Conservation (phyloP, 805 yeast genomes). For the Candida glaebosa region DNA sequence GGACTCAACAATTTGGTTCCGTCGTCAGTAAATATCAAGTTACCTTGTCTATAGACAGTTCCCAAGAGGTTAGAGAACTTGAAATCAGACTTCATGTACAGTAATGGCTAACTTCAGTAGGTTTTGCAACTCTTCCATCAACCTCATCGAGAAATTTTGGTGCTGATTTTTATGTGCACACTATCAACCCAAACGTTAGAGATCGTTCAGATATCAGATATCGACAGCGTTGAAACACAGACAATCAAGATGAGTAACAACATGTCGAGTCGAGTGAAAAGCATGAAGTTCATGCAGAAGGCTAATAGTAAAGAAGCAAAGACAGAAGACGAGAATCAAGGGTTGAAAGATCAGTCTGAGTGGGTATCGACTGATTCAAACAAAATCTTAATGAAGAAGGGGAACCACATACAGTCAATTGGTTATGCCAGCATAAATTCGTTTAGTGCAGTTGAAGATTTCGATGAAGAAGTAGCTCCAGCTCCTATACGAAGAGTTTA, state of each 20-base stretch:
- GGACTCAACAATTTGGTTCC: conserved; percentile 85
- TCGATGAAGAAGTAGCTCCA: conserved; percentile 12
- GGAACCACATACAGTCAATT: conserved; percentile 23
- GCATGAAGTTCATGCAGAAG: conserved; percentile 66
- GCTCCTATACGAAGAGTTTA: conserved; percentile 14
- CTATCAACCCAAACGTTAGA: too few relatives aligned
- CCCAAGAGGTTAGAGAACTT: conserved; percentile 87
- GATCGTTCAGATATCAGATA: not conserved
- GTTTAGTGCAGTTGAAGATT: conserved; percentile 6
- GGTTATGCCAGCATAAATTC: conserved; percentile 41
- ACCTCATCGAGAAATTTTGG: conserved; percentile 6
- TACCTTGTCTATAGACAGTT: conserved; percentile 93
- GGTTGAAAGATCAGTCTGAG: conserved; percentile 48
- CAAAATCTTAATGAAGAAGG: conserved; percentile 20
- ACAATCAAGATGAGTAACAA: conserved; percentile 20
- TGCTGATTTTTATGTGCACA: not conserved
- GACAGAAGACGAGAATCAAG: conserved; percentile 31
- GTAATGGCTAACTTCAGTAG: not conserved
- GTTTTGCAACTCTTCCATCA: conserved; percentile 3
- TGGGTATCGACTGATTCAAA: conserved; percentile 44
- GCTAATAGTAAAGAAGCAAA: conserved; percentile 25
- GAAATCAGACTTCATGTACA: conserved; percentile 78
- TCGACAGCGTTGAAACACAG: too few relatives aligned
- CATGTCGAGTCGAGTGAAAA: conserved; percentile 67
- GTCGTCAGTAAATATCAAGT: conserved; percentile 77